Evolutionary conservation across 2,329 filamentous ascomycete species (phyloP).

Genomic region (Calonectria honghensis): DNA sequence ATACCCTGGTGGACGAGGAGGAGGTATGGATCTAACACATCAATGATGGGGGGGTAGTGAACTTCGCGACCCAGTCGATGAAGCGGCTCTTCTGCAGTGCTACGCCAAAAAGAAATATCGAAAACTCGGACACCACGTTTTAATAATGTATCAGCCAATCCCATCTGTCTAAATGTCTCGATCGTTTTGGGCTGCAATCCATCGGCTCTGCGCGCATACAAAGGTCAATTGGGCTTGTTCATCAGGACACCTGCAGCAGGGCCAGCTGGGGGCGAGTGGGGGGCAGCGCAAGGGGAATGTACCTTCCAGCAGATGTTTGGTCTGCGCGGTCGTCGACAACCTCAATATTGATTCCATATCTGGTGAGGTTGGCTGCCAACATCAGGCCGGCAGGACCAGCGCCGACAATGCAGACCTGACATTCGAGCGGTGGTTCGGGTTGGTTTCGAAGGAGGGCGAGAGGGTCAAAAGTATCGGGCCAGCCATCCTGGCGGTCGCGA

Average conservation of each 20-base stretch:
- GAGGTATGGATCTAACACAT: slow-evolving; percentile 75
- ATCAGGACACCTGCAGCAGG: slow-evolving; percentile 33
- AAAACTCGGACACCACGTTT: slow-evolving; percentile 81
- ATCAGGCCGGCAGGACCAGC: slow-evolving; percentile 75
- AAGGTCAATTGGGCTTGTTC: slow-evolving; percentile 45
- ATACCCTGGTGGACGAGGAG: slow-evolving; percentile 83
- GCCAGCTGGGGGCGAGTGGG: background rate
- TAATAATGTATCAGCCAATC: slow-evolving; percentile 81
- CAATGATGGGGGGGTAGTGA: slow-evolving; percentile 79
- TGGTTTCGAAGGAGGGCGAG: slow-evolving; percentile 70
- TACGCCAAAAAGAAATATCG: slow-evolving; percentile 84
- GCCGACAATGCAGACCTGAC: slow-evolving; percentile 72
- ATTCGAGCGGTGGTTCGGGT: slow-evolving; percentile 66
- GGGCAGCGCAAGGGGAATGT: slow-evolving; percentile 44
- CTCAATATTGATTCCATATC: slow-evolving; percentile 79
- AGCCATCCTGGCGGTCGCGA: slow-evolving; percentile 55
- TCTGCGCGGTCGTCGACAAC: slow-evolving; percentile 82
- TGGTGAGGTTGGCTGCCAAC: slow-evolving; percentile 73
- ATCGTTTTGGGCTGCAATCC: slow-evolving; percentile 87
- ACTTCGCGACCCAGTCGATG: slow-evolving; percentile 78
- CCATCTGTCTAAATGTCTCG: slow-evolving; percentile 84
- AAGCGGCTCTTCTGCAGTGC: slow-evolving; percentile 69
- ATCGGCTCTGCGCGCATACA: slow-evolving; percentile 71
- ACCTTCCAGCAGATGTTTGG: slow-evolving; percentile 79
- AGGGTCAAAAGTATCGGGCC: slow-evolving; percentile 64